Percentiles rank a stretch among this genome's conserved stretches.
Evolutionary conservation across 192 early-diverging fungal genomes (phyloP).

Genomic region (Irineochytrium annulatum): DNA sequence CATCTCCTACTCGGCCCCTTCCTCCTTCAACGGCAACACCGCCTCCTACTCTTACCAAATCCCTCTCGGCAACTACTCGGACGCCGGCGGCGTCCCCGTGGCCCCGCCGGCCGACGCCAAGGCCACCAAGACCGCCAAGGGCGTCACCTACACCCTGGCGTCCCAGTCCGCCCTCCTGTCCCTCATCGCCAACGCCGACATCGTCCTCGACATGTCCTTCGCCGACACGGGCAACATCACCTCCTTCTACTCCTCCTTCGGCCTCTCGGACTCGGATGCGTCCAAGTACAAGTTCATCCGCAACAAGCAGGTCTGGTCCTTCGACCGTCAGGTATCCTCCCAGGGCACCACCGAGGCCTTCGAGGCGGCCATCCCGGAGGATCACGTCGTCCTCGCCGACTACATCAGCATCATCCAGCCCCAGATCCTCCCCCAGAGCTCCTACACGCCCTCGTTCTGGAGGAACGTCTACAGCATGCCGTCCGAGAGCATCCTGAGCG

Average conservation of each 20-base stretch:
- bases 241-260: conserved; percentile 15
- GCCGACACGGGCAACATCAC: conserved; percentile 9
- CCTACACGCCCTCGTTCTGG: conserved; percentile 24
- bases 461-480: conserved; percentile 18
- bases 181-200: conserved; percentile 21
- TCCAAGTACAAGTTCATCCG: conserved; percentile 29
- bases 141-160: conserved; percentile 17
- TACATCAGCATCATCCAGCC: conserved; percentile 20
- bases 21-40: conserved; percentile 12
- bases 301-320: conserved; percentile 27
- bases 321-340: conserved; percentile 11
- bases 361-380: conserved; percentile 25
- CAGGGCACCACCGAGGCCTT: conserved; percentile 15
- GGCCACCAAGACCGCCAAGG: not conserved
- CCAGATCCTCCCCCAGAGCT: conserved; percentile 7
- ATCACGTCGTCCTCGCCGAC: conserved; percentile 28
- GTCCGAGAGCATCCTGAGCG: conserved; percentile 8
- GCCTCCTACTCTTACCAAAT: conserved; percentile 49
- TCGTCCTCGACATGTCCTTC: conserved; percentile 31
- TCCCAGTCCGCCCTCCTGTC: conserved; percentile 18
- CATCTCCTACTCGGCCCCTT: conserved; percentile 11
- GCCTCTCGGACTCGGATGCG: conserved; percentile 2
- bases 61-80: conserved; percentile 37
- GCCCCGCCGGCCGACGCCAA: conserved; percentile 1
- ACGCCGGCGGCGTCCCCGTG: conserved; percentile 5